Evolutionary conservation across 352 stramenopile genomes (phyloP), one percentile per base, ranked within the genome.

Genomic region (Phytophthora sojae): DNA sequence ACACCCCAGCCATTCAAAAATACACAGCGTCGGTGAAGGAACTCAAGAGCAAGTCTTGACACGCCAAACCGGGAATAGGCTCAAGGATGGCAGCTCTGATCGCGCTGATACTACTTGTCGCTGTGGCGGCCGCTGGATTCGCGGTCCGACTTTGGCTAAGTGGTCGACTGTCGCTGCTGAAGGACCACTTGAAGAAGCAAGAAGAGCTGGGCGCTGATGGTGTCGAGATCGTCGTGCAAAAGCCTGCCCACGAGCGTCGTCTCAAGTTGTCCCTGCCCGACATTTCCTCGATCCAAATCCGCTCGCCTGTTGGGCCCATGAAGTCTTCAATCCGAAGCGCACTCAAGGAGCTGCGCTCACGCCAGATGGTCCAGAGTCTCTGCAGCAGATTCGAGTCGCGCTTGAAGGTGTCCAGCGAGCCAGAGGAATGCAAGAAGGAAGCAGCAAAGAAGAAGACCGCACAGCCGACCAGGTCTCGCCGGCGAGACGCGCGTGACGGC

Each of bases 221-320:
- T 6, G 64, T 91, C 12, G 70, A 91, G 51, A 83, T 91, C 49
- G 67, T 90, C 55, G 73, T 91, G 3, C 67, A 87, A 8, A 75
- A 80, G 35, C 37, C 64, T 39, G 35, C 9, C 23, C 30, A 55
- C 42, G 73, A 73, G 3, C 60, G 68, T 17, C 73, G 69, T 30
- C 61, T 73, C 14, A 77, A 79, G 57, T 39, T 80, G 32, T 44
- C 65, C 3, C 56, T 76, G 6, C 75, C 73, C 0, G 65, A 79
- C 35, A 19, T 76, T 4, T 73, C 74, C 44, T 67, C 32, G 8
- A 51, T 76, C 44, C 65, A 73, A 30, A 62, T 70, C 52, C 54
- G 56, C 29, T 73, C 72, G 1, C 73, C 73, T 30, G 63, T 80
- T 26, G 63, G 70, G 1, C 67, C 76, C 7, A 75, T 81, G 67